A percentile compares a stretch with the other conserved stretches of the same genome.
Conservation (phyloP, 192 early-diverging fungal genomes). For the Neocallimastix lanati region DNA sequence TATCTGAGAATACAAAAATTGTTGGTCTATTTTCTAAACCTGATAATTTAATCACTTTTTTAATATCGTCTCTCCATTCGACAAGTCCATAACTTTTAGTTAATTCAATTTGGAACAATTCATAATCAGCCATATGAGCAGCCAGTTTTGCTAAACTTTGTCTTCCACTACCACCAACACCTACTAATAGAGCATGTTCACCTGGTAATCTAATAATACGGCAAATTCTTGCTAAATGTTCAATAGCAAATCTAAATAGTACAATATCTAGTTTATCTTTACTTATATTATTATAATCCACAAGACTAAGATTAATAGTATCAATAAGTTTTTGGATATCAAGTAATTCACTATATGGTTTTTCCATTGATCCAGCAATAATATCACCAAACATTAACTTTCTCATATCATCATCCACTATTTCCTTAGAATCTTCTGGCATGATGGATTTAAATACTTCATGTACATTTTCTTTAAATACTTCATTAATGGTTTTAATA, state of each 20-base stretch:
- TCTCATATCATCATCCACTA: constrained; percentile 21
- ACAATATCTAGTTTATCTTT: constrained; percentile 39
- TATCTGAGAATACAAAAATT: constrained; percentile 38
- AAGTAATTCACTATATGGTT: constrained; percentile 25
- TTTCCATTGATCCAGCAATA: constrained; percentile 6
- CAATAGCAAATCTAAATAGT: constrained; percentile 23
- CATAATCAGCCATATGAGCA: constrained; percentile 33
- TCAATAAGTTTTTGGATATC: constrained; percentile 30
- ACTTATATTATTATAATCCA: constrained; percentile 39
- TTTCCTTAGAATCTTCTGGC: neutral
- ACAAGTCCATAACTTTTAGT: constrained; percentile 26
- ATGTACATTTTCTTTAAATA: constrained; percentile 23
- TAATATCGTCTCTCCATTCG: constrained; percentile 41
- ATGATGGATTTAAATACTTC: constrained; percentile 11
- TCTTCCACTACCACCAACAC: constrained; percentile 41
- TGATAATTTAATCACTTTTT: constrained; percentile 26
- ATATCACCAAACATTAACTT: constrained; percentile 32
- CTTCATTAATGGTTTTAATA: constrained; percentile 14
- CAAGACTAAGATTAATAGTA: constrained; percentile 15
- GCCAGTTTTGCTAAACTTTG: constrained; percentile 30
- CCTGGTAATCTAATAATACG: constrained; percentile 32
- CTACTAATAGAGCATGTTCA: constrained; percentile 33
- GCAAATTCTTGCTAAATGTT: constrained; percentile 30
- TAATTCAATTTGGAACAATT: constrained; percentile 42
- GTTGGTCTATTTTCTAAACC: constrained; percentile 33